A percentile compares a stretch with the other conserved stretches of the same genome.
Evolutionary conservation across 2,329 filamentous ascomycete species (phyloP).

Genomic region (Colletotrichum theobromicola): DNA sequence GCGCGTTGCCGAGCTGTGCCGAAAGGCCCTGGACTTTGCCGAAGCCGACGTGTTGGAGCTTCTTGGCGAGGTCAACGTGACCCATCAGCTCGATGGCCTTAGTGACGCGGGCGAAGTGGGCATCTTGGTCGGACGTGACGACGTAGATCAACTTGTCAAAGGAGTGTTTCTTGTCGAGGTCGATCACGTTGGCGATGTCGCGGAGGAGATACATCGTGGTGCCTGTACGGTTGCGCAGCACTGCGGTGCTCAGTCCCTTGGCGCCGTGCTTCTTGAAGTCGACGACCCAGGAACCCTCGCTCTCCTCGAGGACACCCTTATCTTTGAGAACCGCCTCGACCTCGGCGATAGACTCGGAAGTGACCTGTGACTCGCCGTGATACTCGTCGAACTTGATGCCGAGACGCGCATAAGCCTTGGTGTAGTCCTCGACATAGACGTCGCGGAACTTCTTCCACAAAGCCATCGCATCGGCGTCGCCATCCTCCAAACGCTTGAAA

Average conservation of each 20-base stretch:
- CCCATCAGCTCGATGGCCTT: constrained; percentile 41
- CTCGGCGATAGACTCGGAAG: constrained; percentile 56
- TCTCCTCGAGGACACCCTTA: constrained; percentile 65
- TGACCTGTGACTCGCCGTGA: constrained; percentile 69
- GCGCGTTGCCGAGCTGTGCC: constrained; percentile 51
- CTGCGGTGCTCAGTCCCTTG: constrained; percentile 71
- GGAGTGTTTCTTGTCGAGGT: constrained; percentile 59
- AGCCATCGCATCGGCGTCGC: constrained; percentile 58
- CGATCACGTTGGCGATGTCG: constrained; percentile 70
- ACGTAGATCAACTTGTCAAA: constrained; percentile 47
- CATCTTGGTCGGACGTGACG: constrained; percentile 38
- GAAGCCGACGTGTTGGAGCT: constrained; percentile 47
- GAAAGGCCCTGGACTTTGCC: constrained; percentile 51
- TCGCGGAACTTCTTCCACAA: constrained; percentile 65
- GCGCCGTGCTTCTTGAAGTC: constrained; percentile 72
- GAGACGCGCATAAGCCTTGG: constrained; percentile 62
- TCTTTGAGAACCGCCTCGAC: constrained; percentile 65
- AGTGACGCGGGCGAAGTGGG: constrained; percentile 37
- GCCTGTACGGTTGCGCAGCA: constrained; percentile 68
- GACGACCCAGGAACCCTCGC: constrained; percentile 70
- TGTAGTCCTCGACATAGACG: constrained; percentile 63
- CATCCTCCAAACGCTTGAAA: constrained; percentile 66
- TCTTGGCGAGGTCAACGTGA: constrained; percentile 32
- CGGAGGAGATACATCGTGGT: constrained; percentile 73
- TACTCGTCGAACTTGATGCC: constrained; percentile 69